A percentile compares a stretch with the other conserved stretches of the same genome.
These are phyloP conservation scores for Arabidopsis hybrid DNA, from an alignment of 441 rosid genomes.

Conservation along the genomic window DNA sequence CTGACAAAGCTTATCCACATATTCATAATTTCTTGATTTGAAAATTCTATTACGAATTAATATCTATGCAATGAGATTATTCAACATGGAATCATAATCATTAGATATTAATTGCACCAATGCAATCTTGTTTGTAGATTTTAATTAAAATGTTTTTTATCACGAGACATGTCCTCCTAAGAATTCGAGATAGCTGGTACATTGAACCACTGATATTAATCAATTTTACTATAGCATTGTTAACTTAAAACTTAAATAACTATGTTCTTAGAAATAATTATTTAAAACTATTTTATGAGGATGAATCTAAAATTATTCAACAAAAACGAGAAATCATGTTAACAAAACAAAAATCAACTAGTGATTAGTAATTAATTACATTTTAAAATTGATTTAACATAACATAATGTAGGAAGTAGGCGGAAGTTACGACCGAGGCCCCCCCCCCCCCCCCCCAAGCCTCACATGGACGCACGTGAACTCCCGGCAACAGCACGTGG, in stretches of 20 bases:
- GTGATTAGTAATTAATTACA: conserved; percentile 37
- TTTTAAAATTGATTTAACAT: conserved; percentile 26
- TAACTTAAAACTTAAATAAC: background rate
- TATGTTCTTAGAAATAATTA: background rate
- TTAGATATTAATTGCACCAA: conserved; percentile 29
- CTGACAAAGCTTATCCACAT: conserved; percentile 19
- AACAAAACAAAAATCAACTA: conserved; percentile 1
- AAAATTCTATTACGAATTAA: background rate
- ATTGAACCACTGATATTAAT: conserved; percentile 26
- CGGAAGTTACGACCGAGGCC: conserved; percentile 42
- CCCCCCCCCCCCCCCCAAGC: conserved; percentile 23
- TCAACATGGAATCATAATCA: conserved; percentile 21
- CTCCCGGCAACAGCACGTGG: conserved; percentile 53
- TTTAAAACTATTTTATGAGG: background rate
- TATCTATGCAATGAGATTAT: conserved; percentile 10
- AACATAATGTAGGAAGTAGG: conserved; percentile 13
- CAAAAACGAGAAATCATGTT: background rate
- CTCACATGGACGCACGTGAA: conserved; percentile 76
- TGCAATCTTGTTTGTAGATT: conserved; percentile 32
- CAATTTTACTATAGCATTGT: background rate
- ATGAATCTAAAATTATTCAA: background rate
- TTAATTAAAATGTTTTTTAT: background rate
- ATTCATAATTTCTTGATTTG: background rate
- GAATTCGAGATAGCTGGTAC: conserved; percentile 30
- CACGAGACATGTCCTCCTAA: conserved; percentile 28